Conservation (phyloP, 495 filamentous ascomycete genomes). For the Sporormia fimetaria region DNA sequence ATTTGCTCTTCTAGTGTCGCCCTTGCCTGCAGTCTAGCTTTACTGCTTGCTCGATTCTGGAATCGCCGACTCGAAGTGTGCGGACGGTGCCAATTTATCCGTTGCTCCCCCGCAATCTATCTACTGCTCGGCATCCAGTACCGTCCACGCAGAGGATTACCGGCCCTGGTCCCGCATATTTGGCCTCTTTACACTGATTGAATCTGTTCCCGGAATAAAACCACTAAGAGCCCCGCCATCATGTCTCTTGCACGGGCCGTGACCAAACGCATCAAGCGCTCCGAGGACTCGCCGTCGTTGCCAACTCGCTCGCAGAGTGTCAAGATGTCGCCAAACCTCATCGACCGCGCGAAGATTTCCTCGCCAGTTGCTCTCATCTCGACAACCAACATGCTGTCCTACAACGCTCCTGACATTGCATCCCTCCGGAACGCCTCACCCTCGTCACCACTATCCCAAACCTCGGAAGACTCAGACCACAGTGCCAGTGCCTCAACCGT, state of each 20-base stretch:
- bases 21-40: constrained; percentile 2
- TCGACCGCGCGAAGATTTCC: constrained; percentile 56
- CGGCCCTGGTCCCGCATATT: constrained; percentile 23
- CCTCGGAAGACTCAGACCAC: constrained; percentile 51
- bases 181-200: constrained; percentile 2
- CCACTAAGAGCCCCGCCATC: too few species aligned
- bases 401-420: constrained; percentile 72
- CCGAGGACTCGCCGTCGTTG: constrained; percentile 11
- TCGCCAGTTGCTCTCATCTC: constrained; percentile 75
- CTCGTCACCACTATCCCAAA: constrained; percentile 40
- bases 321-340: constrained; percentile 33
- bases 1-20: constrained; percentile 6
- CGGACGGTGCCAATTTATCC: constrained; percentile 20
- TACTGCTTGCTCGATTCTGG: not conserved
- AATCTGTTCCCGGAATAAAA: constrained; percentile 34
- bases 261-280: constrained; percentile 21
- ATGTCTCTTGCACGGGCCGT: constrained; percentile 24
- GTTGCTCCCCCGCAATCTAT: constrained; percentile 18
- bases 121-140: constrained; percentile 6
- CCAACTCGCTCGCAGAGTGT: constrained; percentile 22
- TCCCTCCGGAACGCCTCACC: constrained; percentile 35
- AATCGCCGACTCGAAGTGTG: not conserved
- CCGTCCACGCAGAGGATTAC: constrained; percentile 5
- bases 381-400: constrained; percentile 91
- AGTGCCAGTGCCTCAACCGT: constrained; percentile 15